phyloP scores from a whole-genome alignment of 805 yeast species.

The Grigorovia humatica region DNA sequence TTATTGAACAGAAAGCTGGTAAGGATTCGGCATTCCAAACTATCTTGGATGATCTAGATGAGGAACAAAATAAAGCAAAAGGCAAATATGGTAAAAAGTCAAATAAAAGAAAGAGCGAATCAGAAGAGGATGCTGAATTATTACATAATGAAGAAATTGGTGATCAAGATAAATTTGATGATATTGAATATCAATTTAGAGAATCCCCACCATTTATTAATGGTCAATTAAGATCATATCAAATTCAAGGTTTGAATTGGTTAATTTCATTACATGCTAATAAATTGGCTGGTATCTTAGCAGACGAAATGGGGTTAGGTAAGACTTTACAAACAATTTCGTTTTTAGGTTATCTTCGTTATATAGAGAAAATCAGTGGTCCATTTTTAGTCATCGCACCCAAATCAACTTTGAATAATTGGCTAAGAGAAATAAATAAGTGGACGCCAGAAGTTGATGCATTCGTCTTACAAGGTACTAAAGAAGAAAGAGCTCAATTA shows the following conservation, averaged over 20 bases:
- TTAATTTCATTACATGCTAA: constrained; percentile 58
- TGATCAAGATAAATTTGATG: constrained; percentile 11
- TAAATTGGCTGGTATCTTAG: constrained; percentile 63
- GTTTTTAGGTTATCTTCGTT: constrained; percentile 61
- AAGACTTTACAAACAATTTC: constrained; percentile 75
- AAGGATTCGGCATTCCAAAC: constrained; percentile 46
- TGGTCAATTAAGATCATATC: constrained; percentile 63
- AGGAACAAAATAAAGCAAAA: constrained; percentile 19
- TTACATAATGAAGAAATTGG: constrained; percentile 35
- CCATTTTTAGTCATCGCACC: constrained; percentile 74
- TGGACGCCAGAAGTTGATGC: constrained; percentile 78
- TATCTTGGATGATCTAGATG: constrained; percentile 37
- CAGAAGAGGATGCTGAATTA: constrained; percentile 70
- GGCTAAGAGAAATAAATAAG: constrained; percentile 65
- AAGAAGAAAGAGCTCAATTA: constrained; percentile 51
- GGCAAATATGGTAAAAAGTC: constrained; percentile 23
- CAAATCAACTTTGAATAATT: constrained; percentile 69
- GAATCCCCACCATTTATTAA: constrained; percentile 71
- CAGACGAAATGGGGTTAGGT: constrained; percentile 83
- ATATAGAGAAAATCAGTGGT: constrained; percentile 47
- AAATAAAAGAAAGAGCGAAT: constrained; percentile 54
- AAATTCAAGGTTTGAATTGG: constrained; percentile 77
- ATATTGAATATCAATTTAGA: constrained; percentile 42
- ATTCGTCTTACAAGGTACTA: constrained; percentile 63
- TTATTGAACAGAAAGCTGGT: constrained; percentile 52